These are phyloP conservation scores for Metarhizium brunneum DNA, from an alignment of 2,329 filamentous ascomycete species.

Conservation along the genomic window DNA sequence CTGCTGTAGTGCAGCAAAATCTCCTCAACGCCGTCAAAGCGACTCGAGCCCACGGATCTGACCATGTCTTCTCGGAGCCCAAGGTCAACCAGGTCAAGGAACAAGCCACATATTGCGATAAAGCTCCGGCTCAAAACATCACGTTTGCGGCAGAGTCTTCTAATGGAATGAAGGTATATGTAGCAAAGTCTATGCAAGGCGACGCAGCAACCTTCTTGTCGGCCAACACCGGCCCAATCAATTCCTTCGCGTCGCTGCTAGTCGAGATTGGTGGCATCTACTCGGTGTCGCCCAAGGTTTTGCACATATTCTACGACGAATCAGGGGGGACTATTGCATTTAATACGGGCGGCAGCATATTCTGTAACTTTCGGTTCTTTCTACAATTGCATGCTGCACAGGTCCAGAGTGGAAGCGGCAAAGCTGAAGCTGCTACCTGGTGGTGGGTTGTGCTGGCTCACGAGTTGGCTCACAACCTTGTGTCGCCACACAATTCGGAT, in stretches of 20 bases:
- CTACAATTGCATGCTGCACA: constrained; percentile 60
- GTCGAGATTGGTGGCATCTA: constrained; percentile 65
- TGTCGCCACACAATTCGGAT: constrained; percentile 64
- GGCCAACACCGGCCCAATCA: constrained; percentile 52
- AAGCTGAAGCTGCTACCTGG: constrained; percentile 65
- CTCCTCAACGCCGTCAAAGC: constrained; percentile 71
- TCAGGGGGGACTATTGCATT: constrained; percentile 80
- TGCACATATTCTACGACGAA: constrained; percentile 86
- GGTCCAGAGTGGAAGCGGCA: constrained; percentile 32
- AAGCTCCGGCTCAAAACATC: constrained; percentile 64
- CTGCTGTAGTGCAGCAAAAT: constrained; percentile 56
- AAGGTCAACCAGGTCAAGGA: constrained; percentile 67
- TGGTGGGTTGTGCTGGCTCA: constrained; percentile 97
- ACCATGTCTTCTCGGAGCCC: constrained; percentile 63
- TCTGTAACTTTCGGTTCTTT: constrained; percentile 90
- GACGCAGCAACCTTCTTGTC: constrained; percentile 47
- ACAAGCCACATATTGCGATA: constrained; percentile 79
- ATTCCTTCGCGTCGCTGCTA: constrained; percentile 60
- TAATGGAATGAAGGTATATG: constrained; percentile 65
- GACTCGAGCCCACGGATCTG: constrained; percentile 67
- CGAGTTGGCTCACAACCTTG: constrained; percentile 90
- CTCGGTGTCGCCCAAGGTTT: constrained; percentile 52
- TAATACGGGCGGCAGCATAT: constrained; percentile 77
- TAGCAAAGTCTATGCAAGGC: constrained; percentile 44
- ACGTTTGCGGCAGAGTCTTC: constrained; percentile 59